Base-by-base conservation (phyloP, 1,284 basidiomycete genomes). In the Ganoderma resinaceum region DNA sequence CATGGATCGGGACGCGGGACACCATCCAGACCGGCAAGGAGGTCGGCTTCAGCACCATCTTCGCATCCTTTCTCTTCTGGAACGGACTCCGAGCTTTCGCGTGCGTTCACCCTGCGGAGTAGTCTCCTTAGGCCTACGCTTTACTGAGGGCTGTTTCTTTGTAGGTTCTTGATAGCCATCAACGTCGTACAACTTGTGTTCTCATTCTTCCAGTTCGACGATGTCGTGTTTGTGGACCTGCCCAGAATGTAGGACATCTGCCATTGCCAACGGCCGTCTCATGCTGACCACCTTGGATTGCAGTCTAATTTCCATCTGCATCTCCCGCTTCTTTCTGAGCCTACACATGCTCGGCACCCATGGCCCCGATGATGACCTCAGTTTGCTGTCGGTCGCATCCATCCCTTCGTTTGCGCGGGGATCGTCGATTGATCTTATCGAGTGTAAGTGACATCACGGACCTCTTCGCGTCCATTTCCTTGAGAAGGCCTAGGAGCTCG, bases 241-340 rank as follows among this genome's bases (percentile, higher is more conserved):
- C 35, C 35, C 9, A 23, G 55, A 11, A 33, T 58, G 55, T 58
- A 33, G 31, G 33, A 37, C 20, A 37, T 20, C 57, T 37, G n/a
- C 14, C 18, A 20, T 58, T 23, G n/a, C 35, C 7, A 18, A 20
- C 29, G 8, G 18, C 12, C 8, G 1, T 37, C 11, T 37, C 35
- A 9, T 12, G 20, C 35, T 58, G 26, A 31, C 57, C 23, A 3
- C 14, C 55, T n/a, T 37, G 9, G 33, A 29, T 18, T 20, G 7
- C 14, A 55, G 53, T 3, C 12, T 55, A 20, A 55, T 55, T 6
- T 37, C 55, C 31, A 14, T 38, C n/a, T 58, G 33, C n/a, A 20
- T 58, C n/a, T 58, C 57, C n/a, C 35, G 57, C 18, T 58, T 58
- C 57, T 37, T 58, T 11, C 35, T 58, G n/a, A 37, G n/a, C 35